Evolutionary conservation across 345 rosid species (phyloP).

Genomic region (Garcia nutans): DNA sequence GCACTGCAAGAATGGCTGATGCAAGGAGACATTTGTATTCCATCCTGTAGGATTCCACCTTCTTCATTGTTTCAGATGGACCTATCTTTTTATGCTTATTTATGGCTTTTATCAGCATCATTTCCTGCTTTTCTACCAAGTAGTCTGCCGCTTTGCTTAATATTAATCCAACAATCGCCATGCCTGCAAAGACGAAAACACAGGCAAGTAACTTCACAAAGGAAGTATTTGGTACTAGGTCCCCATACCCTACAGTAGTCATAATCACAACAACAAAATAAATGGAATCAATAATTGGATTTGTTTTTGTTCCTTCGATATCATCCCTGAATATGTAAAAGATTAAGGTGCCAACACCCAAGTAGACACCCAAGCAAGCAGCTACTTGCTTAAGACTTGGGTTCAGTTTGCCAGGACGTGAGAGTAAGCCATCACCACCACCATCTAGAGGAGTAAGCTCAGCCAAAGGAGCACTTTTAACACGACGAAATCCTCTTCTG

Average conservation of each 20-base stretch:
- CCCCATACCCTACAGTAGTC: slow-evolving; percentile 98
- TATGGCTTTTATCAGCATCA: slow-evolving; percentile 59
- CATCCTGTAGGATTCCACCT: slow-evolving; percentile 48
- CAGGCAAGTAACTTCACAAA: slow-evolving; percentile 67
- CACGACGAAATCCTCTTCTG: slow-evolving; percentile 52
- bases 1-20: slow-evolving; percentile 39
- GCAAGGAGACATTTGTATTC: slow-evolving; percentile 54
- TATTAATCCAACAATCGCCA: slow-evolving; percentile 64
- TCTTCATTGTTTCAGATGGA: slow-evolving; percentile 45
- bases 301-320: slow-evolving; percentile 64
- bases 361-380: slow-evolving; percentile 42
- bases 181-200: slow-evolving; percentile 72
- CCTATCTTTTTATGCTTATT: slow-evolving; percentile 42
- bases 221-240: slow-evolving; percentile 67
- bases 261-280: slow-evolving; percentile 82
- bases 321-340: slow-evolving; percentile 55
- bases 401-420: slow-evolving; percentile 36
- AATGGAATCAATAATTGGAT: slow-evolving; percentile 59
- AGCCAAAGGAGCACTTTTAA: slow-evolving; percentile 69
- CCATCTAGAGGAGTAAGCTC: slow-evolving; percentile 35
- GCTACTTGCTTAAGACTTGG: slow-evolving; percentile 48
- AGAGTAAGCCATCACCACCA: slow-evolving; percentile 21
- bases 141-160: slow-evolving; percentile 75
- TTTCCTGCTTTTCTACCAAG: slow-evolving; percentile 83
- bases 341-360: slow-evolving; percentile 55